Base-by-base conservation (phyloP, 345 rosid species). In the Gossypium mustelinum region DNA sequence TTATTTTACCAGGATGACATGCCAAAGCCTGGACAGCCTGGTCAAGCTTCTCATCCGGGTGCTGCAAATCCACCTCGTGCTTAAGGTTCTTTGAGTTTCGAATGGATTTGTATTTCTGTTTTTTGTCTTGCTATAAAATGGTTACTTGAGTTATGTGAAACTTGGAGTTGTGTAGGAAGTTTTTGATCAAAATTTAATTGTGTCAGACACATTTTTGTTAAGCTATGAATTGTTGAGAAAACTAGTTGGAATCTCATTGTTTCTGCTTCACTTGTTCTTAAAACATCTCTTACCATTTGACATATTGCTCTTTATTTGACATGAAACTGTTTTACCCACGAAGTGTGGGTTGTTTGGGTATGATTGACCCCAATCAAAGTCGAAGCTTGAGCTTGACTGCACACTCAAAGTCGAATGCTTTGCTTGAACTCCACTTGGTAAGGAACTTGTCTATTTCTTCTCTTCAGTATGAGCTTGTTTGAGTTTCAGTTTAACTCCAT, bases 31-130 rank as follows among this genome's bases (percentile, higher is more conserved):
- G 90, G 87, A 4, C 89, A 85, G 39, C 86, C 88, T 72, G 90
- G 89, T n/a, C 93, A 87, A 77, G 91, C 87, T 5, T 80, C 87
- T 22, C 96, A 87, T 22, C 76, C 86, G 2, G 96, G 85, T 47
- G 87, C 76, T 71, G 93, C 82, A 1, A 51, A 50, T 11, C 82
- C 92, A 13, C 80, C 86, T 72, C 90, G 93, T 12, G 14, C 89
- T 17, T 89, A 71, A 73, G 17, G 54, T 45, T 27, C 16, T 11
- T 45, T 9, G 24, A 4, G 39, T 73, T 59, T 41, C 4, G 10
- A 27, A 57, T 70, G 29, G 12, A 34, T 64, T 7, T 69, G 8
- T n/a, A 14, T 58, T 34, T 45, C 17, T 50, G 6, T 58, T 34
- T 45, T 18, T 50, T 78, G 22, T 7, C 75, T 11, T 80, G 61